Evolutionary conservation across 441 rosid species (phyloP), one percentile per base, ranked within the genome.

Genomic region (Corymbia citriodora): DNA sequence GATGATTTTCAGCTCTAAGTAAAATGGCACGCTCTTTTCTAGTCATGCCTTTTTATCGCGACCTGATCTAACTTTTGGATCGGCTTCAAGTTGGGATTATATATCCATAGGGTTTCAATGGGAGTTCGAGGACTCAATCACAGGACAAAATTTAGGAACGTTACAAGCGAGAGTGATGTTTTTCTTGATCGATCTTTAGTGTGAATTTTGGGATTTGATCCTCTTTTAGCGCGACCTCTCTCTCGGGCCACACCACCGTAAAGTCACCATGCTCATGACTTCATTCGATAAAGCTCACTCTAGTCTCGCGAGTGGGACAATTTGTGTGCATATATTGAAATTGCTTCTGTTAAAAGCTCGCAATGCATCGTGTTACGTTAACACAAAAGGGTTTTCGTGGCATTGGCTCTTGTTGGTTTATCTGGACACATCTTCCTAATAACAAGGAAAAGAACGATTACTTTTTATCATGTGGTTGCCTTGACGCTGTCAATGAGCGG

Each of bases 41-140:
- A 29, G 70, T 6, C 7, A 33, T 29, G 17, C 29, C 3, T 14
- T 12, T 8, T 27, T 14, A 27, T 14, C 8, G 70, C 14, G 2
- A 29, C 17, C 14, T 29, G 6, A 29, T 63, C 17, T 6, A 61
- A 63, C 52, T 79, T 79, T 23, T 23, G 9, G 13, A 23, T 40
- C 1, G 1, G 14, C 27, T 21, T 21, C 10, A 1, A 74, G n/a
- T 48, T 2, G 0, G 9, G 52, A 25, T 4, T 40, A 6, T 7
- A 4, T 10, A 1, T 23, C 1, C 45, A 3, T 7, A 25, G 18
- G 27, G 85, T 40, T 40, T 45, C 18, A 13, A 79, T 12, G 12
- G 3, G 18, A 45, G 85, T 12, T 45, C 23, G 8, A 25, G 5
- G n/a, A 45, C 52, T 40, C 29, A 40, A 36, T 19, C 0, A 9